phyloP scores from a whole-genome alignment of 768 basidiomycete species.

The Phlebiopsis gigantea region DNA sequence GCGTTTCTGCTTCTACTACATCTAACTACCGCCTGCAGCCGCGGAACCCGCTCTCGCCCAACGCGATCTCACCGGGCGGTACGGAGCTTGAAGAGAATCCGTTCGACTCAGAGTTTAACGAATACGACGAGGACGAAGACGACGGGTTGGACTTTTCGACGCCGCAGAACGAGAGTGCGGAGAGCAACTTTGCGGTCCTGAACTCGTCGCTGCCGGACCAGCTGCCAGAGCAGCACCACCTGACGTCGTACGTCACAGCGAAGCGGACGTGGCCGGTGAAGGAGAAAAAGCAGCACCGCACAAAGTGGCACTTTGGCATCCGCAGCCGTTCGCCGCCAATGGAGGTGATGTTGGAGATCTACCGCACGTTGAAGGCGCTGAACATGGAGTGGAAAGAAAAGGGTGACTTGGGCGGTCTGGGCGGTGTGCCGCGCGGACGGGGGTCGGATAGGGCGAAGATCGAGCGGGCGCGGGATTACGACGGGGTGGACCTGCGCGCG shows the following conservation, averaged over 20 bases:
- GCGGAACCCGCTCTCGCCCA: slow-evolving; percentile 63
- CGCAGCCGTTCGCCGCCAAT: slow-evolving; percentile 91
- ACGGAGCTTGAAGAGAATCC: slow-evolving; percentile 69
- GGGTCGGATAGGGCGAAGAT: slow-evolving; percentile 37
- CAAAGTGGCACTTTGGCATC: slow-evolving; percentile 98
- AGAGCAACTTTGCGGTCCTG: slow-evolving; percentile 78
- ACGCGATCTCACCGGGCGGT: slow-evolving; percentile 57
- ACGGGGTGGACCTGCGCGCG: slow-evolving; percentile 62
- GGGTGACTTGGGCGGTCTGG: slow-evolving; percentile 67
- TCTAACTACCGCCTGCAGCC: slow-evolving; percentile 35
- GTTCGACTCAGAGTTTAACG: slow-evolving; percentile 71
- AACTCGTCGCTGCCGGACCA: slow-evolving; percentile 75
- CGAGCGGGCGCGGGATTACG: slow-evolving; percentile 58
- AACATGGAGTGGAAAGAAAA: slow-evolving; percentile 99
- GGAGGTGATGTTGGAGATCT: slow-evolving; percentile 99
- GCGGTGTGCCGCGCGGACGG: slow-evolving; percentile 37
- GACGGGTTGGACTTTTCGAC: slow-evolving; percentile 46
- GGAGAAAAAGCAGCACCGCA: slow-evolving; percentile 69
- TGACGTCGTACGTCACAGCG: slow-evolving; percentile 60
- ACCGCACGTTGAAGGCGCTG: slow-evolving; percentile 81
- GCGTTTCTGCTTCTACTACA: neutral
- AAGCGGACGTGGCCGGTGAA: slow-evolving; percentile 40
- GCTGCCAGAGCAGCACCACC: slow-evolving; percentile 61
- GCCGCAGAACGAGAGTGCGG: slow-evolving; percentile 36
- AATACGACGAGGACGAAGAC: slow-evolving; percentile 51